Evolutionary conservation across 2,329 filamentous ascomycete species (phyloP), one percentile per base, ranked within the genome.

Genomic region (Botrytis medusae): DNA sequence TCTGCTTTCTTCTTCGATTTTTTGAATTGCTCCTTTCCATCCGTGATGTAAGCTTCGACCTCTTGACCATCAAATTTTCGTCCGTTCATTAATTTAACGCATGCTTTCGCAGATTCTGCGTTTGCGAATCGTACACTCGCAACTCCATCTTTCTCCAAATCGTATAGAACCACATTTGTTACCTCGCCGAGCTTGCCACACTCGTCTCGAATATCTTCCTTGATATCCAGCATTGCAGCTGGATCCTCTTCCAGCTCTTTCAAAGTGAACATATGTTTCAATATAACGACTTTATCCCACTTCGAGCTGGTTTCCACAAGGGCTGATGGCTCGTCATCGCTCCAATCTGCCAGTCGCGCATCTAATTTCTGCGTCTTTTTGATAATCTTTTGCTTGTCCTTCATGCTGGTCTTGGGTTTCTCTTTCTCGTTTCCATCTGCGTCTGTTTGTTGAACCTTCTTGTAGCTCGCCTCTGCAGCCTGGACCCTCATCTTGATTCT

Each of bases 251-350:
- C 91, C 40, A 98, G 86, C 83, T 97, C 93, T 75, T 91, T 81
- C 60, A 95, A 86, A 1, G 94, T 97, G 83, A 99, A 99, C 92
- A 97, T 97, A 83, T 97, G 91, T 80, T 93, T 93, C 76, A 99
- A 84, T 73, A 98, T 91, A 42, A 97, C 95, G 25, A 93, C 86
- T 81, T 95, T 97, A 79, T 95, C 93, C 83, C 89, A 92, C 79
- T 85, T 87, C 22, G 85, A 86, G 75, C 82, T 86, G 14, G 85
- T 87, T 60, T 89, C 86, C n/a, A 87, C 86, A 37, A 89, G 79
- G 37, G 85, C 82, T 1, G 86, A 88, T 40, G 91, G 88, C 72
- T 95, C 92, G 81, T 98, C 95, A 79, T 98, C 95, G 79, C 94
- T 93, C 96, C 96, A 99, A 82, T 98, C 95, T 5, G 94, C 92